Percentiles rank a stretch among this genome's conserved stretches.
Evolutionary conservation across 768 basidiomycete species (phyloP).

Genomic region (Trametes meyenii): DNA sequence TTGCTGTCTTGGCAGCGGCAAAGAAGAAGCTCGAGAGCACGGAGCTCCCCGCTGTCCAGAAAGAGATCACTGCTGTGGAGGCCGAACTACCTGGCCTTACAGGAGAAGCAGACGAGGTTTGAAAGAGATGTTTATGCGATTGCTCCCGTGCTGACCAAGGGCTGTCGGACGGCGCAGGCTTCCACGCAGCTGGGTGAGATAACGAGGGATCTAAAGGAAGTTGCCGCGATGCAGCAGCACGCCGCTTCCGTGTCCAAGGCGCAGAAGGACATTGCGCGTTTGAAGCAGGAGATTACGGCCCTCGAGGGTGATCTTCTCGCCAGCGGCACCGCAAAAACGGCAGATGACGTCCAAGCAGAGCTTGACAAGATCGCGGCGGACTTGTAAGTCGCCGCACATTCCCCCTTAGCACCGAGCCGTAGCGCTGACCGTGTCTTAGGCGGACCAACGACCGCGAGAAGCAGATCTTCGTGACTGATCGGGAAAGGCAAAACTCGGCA

Average conservation of each 20-base stretch:
- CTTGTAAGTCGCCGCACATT: conserved; percentile 53
- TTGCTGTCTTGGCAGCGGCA: conserved; percentile 59
- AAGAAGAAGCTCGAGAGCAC: conserved; percentile 54
- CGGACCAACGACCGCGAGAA: conserved; percentile 69
- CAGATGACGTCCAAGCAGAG: conserved; percentile 83
- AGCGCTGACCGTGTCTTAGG: conserved; percentile 41
- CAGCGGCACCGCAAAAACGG: conserved; percentile 79
- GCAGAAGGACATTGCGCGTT: conserved; percentile 57
- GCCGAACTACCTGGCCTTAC: conserved; percentile 54
- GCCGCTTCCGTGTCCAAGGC: conserved; percentile 60
- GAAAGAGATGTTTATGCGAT: conserved; percentile 8
- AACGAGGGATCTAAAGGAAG: conserved; percentile 63
- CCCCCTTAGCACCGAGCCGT: not conserved
- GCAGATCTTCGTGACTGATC: conserved; percentile 56
- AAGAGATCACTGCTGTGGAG: conserved; percentile 61
- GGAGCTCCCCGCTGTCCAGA: conserved; percentile 71
- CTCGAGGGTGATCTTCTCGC: conserved; percentile 71
- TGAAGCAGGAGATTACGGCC: conserved; percentile 60
- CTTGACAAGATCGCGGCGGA: conserved; percentile 62
- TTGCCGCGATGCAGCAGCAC: conserved; percentile 61
- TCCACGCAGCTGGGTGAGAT: conserved; percentile 52
- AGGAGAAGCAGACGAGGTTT: conserved; percentile 63
- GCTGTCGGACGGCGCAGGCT: conserved; percentile 42
- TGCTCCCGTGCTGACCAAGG: not conserved
- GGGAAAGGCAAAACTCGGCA: conserved; percentile 58